Conservation (phyloP, 1,284 basidiomycete genomes). For the Exobasidium rhododendri region DNA sequence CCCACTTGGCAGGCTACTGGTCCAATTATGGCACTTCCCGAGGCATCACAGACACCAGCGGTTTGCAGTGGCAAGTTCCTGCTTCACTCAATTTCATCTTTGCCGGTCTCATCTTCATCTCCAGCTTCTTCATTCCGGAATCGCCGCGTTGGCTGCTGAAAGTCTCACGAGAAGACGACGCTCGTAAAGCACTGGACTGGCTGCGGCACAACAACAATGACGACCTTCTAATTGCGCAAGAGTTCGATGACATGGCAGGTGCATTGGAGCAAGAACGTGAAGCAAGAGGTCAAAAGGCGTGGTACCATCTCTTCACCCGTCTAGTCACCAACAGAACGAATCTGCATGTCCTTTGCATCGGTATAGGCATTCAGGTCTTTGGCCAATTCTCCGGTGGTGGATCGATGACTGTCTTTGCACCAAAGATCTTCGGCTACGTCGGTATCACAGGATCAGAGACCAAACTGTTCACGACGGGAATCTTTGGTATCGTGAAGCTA, state of each 20-base stretch:
- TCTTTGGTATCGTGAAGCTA: constrained; percentile 41
- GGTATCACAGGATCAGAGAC: constrained; percentile 28
- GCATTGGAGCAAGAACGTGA: constrained; percentile 25
- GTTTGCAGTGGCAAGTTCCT: constrained; percentile 29
- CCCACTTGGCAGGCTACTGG: constrained; percentile 23
- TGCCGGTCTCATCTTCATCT: constrained; percentile 30
- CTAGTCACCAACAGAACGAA: constrained; percentile 31
- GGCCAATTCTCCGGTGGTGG: constrained; percentile 37
- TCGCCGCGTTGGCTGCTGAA: constrained; percentile 41
- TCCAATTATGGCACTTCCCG: constrained; percentile 21
- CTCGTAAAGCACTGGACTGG: constrained; percentile 27
- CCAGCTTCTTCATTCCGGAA: constrained; percentile 29
- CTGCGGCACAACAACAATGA: constrained; percentile 29
- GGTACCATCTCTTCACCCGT: constrained; percentile 22
- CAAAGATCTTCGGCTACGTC: constrained; percentile 32
- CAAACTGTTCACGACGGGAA: constrained; percentile 31
- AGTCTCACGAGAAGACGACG: constrained; percentile 27
- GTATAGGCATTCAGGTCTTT: constrained; percentile 36
- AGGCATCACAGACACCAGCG: constrained; percentile 11
- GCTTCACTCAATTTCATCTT: constrained; percentile 37
- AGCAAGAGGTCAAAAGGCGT: neutral
- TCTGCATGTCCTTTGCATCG: constrained; percentile 30
- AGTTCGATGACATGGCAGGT: constrained; percentile 31
- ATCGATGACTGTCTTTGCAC: constrained; percentile 26
- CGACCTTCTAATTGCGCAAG: constrained; percentile 26